Percentiles rank a stretch among this genome's conserved stretches.
Evolutionary conservation across 164 flowering plant species (phyloP).

Genomic region (Vitis rotundifolia): DNA sequence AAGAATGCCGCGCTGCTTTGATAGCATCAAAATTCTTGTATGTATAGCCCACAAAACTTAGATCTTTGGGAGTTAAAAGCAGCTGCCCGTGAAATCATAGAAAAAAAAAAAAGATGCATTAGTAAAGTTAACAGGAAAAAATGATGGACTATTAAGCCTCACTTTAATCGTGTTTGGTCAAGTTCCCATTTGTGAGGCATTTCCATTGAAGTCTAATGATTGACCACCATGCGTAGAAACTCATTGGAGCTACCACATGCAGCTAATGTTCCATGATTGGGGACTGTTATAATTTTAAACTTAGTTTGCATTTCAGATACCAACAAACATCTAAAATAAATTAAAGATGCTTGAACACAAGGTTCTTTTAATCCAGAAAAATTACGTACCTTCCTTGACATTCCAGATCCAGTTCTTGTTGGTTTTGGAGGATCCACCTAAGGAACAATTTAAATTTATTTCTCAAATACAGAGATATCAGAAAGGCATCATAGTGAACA

Average conservation of each 20-base stretch:
- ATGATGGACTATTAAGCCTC: too few species aligned
- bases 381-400: constrained; percentile 46
- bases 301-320: too few species aligned
- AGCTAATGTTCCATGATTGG: too few species aligned
- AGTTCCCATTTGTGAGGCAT: too few species aligned
- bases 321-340: too few species aligned
- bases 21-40: constrained; percentile 85
- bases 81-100: constrained; percentile 34
- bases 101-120: not conserved
- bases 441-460: not conserved
- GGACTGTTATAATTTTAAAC: too few species aligned
- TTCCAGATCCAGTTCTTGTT: constrained; percentile 47
- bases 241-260: too few species aligned
- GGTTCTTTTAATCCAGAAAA: not conserved
- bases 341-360: too few species aligned
- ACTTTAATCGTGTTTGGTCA: too few species aligned
- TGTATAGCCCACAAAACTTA: constrained; percentile 88
- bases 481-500: constrained; percentile 1
- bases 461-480: not conserved
- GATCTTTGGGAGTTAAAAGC: constrained; percentile 63
- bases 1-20: constrained; percentile 46
- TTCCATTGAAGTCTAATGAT: too few species aligned
- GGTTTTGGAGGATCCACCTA: constrained; percentile 42
- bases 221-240: too few species aligned
- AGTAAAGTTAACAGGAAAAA: not conserved